These are phyloP conservation scores for Cytauxzoon felis DNA, from an alignment of 169 alveolate species.

Conservation along the genomic window DNA sequence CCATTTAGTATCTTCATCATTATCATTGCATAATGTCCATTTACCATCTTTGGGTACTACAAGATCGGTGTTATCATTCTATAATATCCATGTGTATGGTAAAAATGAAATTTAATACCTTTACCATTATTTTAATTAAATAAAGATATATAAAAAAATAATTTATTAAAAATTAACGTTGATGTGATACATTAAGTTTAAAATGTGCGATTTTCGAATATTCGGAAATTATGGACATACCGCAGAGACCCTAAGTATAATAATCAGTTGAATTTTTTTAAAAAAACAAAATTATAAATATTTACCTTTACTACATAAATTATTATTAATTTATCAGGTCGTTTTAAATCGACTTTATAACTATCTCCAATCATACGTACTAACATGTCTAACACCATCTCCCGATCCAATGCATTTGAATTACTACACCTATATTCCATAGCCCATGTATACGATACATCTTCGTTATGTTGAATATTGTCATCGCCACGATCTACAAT, in stretches of 20 bases:
- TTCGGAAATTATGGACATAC: conserved; percentile 39
- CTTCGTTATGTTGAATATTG: not conserved
- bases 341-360: conserved; percentile 59
- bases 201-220: conserved; percentile 50
- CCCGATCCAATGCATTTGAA: conserved; percentile 58
- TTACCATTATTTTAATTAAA: too few species aligned
- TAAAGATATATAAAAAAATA: not conserved
- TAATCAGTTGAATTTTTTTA: conserved; percentile 24
- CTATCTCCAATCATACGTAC: conserved; percentile 62
- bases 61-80: too few species aligned
- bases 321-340: conserved; percentile 66
- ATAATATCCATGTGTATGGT: too few species aligned
- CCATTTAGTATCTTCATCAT: conserved; percentile 63
- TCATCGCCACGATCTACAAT: too few species aligned
- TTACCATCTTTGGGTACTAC: not conserved
- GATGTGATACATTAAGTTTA: conserved; percentile 45
- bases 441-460: conserved; percentile 57
- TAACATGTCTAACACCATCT: conserved; percentile 56
- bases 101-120: too few species aligned
- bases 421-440: conserved; percentile 60
- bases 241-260: conserved; percentile 49
- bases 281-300: too few species aligned
- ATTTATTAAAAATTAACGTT: conserved; percentile 10
- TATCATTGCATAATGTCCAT: conserved; percentile 25
- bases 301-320: conserved; percentile 72